Conservation (phyloP, 225 moss, liverwort and hornwort species). For the Anthoceros angustus region DNA sequence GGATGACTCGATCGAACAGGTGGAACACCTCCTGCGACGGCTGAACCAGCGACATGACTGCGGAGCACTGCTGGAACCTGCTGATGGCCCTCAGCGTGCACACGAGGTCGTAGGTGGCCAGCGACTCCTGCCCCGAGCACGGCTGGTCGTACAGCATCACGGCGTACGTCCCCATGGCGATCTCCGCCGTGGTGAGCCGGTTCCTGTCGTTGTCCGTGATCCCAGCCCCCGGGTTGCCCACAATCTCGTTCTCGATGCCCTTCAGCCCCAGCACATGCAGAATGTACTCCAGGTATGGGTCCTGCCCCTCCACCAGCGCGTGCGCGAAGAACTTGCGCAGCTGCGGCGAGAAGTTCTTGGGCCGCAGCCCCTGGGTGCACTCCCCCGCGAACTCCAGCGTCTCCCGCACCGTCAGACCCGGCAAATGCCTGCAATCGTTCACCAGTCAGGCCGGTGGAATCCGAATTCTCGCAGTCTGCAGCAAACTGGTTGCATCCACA, state of each 20-base stretch:
- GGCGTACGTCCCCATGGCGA: constrained; percentile 20
- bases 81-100: constrained; percentile 16
- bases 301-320: constrained; percentile 20
- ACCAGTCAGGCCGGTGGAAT: background rate
- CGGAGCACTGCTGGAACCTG: constrained; percentile 17
- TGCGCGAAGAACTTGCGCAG: constrained; percentile 15
- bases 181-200: constrained; percentile 17
- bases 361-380: constrained; percentile 11
- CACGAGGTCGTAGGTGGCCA: constrained; percentile 15
- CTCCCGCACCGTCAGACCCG: constrained; percentile 17
- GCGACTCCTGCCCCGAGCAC: constrained; percentile 14
- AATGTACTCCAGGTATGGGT: constrained; percentile 20
- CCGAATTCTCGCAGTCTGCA: background rate
- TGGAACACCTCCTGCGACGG: constrained; percentile 19
- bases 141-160: constrained; percentile 19
- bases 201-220: constrained; percentile 15
- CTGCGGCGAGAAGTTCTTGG: constrained; percentile 16
- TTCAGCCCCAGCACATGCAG: constrained; percentile 17
- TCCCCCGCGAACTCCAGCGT: constrained; percentile 17
- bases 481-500: background rate
- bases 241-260: constrained; percentile 12
- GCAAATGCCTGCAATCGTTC: constrained; percentile 11
- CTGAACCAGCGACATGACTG: constrained; percentile 17
- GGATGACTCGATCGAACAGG: constrained; percentile 18
- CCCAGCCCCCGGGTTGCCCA: constrained; percentile 9